A percentile compares a stretch with the other conserved stretches of the same genome.
phyloP scores from a whole-genome alignment of 202 grass and related monocot species.

The Carex arenaria region DNA sequence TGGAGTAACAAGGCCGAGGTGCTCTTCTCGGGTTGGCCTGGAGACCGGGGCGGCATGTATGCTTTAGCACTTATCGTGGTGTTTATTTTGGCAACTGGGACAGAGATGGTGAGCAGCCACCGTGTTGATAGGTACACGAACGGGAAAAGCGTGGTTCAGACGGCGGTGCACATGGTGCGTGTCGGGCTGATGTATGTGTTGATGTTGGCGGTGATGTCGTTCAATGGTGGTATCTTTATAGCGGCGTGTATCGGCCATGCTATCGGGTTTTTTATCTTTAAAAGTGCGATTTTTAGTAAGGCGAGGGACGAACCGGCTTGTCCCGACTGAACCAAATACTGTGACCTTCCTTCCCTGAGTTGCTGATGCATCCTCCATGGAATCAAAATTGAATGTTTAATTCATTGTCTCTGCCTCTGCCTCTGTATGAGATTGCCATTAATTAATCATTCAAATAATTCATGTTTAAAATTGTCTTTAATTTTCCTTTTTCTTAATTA shows the following conservation, averaged over 20 bases:
- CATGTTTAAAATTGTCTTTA: no score
- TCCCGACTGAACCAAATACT: neutral
- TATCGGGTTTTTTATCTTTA: slow-evolving; percentile 41
- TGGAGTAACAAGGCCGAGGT: slow-evolving; percentile 71
- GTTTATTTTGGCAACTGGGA: slow-evolving; percentile 31
- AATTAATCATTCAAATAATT: no score
- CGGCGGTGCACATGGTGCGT: slow-evolving; percentile 35
- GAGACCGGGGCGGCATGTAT: slow-evolving; percentile 67
- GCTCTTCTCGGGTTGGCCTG: slow-evolving; percentile 78
- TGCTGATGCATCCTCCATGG: slow-evolving; percentile 2
- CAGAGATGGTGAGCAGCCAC: slow-evolving; percentile 40
- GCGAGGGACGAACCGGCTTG: neutral
- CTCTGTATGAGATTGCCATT: no score
- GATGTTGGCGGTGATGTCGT: slow-evolving; percentile 93
- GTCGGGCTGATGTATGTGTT: slow-evolving; percentile 52
- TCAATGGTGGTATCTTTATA: slow-evolving; percentile 70
- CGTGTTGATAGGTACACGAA: neutral
- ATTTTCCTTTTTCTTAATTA: no score
- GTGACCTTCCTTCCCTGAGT: slow-evolving; percentile 9
- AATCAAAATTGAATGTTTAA: neutral
- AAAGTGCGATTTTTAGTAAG: slow-evolving; percentile 22
- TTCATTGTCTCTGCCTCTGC: no score
- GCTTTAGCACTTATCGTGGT: slow-evolving; percentile 55
- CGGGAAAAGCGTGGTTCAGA: neutral
- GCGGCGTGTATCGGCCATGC: slow-evolving; percentile 45